A percentile compares a stretch with the other conserved stretches of the same genome.
Conservation (phyloP, 768 basidiomycete genomes). For the Amanita fuliginea region DNA sequence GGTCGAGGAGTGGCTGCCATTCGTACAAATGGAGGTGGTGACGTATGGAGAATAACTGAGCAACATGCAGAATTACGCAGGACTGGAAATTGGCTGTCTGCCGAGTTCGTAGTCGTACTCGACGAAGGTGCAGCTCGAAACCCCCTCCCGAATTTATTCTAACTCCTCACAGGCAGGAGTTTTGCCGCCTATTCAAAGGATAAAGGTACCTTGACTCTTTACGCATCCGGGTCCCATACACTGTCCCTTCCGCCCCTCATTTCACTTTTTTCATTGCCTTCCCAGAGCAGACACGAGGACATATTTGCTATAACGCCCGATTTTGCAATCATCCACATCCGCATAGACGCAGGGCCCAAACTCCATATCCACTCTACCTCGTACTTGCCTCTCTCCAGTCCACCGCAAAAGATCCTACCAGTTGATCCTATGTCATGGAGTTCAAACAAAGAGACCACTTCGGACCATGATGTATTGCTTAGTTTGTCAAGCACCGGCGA, state of each 20-base stretch:
- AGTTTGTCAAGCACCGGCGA: slow-evolving; percentile 71
- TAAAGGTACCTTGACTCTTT: slow-evolving; percentile 39
- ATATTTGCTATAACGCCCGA: slow-evolving; percentile 60
- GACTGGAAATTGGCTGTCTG: slow-evolving; percentile 39
- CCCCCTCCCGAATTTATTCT: not conserved
- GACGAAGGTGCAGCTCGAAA: slow-evolving; percentile 39
- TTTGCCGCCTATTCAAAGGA: slow-evolving; percentile 49
- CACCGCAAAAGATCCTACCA: slow-evolving; percentile 50
- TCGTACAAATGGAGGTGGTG: slow-evolving; percentile 44
- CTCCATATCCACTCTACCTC: slow-evolving; percentile 38
- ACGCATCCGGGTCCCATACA: slow-evolving; percentile 32
- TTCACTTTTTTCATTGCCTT: slow-evolving; percentile 58
- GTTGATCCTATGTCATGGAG: slow-evolving; percentile 90
- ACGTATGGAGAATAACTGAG: slow-evolving; percentile 48
- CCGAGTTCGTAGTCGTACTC: slow-evolving; percentile 63
- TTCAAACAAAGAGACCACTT: slow-evolving; percentile 25
- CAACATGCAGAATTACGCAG: slow-evolving; percentile 36
- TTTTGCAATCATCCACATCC: slow-evolving; percentile 48
- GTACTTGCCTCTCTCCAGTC: slow-evolving; percentile 38
- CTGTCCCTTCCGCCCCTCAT: slow-evolving; percentile 39
- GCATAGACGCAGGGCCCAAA: slow-evolving; percentile 25
- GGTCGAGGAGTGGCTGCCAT: slow-evolving; percentile 65
- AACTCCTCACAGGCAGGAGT: slow-evolving; percentile 29
- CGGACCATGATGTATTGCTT: slow-evolving; percentile 61
- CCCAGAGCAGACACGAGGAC: slow-evolving; percentile 35